Percentiles rank a stretch among this genome's conserved stretches.
Evolutionary conservation across 768 basidiomycete genomes (phyloP).

Genomic region (Megacollybia marginata): DNA sequence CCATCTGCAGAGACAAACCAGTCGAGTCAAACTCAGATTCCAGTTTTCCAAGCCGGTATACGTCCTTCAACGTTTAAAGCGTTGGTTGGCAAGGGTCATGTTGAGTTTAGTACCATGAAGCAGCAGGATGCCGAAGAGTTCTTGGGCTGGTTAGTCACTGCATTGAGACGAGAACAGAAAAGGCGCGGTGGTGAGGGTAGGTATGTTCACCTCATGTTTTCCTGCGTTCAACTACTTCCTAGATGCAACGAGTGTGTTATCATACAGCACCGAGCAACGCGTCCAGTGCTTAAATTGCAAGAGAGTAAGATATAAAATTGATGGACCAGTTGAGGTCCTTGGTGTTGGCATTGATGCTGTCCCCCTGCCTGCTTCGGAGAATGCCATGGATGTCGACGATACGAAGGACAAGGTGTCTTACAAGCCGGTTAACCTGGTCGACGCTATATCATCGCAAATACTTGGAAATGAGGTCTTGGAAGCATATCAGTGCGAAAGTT

Average conservation of each 20-base stretch:
- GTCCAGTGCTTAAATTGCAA: slow-evolving; percentile 76
- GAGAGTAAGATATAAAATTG: slow-evolving; percentile 60
- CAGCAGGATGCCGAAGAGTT: slow-evolving; percentile 99
- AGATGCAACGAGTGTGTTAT: slow-evolving; percentile 73
- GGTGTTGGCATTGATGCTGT: slow-evolving; percentile 81
- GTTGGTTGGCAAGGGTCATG: slow-evolving; percentile 86
- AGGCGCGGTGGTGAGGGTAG: slow-evolving; percentile 1
- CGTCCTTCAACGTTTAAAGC: slow-evolving; percentile 80
- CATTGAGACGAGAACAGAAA: slow-evolving; percentile 49
- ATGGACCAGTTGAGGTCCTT: slow-evolving; percentile 48
- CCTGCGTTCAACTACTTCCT: slow-evolving; percentile 3
- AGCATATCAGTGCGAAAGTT: slow-evolving; percentile 66
- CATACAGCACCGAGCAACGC: slow-evolving; percentile 81
- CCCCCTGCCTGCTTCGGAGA: slow-evolving; percentile 45
- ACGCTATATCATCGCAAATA: slow-evolving; percentile 53
- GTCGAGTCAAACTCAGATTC: slow-evolving; percentile 12
- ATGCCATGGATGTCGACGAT: slow-evolving; percentile 47
- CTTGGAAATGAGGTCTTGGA: slow-evolving; percentile 62
- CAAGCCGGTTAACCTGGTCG: not conserved
- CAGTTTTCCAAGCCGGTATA: slow-evolving; percentile 79
- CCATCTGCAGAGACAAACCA: not conserved
- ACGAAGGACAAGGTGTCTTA: slow-evolving; percentile 24
- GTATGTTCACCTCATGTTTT: slow-evolving; percentile 9
- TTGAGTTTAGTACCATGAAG: slow-evolving; percentile 92
- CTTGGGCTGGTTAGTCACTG: slow-evolving; percentile 70